Evolutionary conservation across 441 rosid species (phyloP), one percentile per base, ranked within the genome.

Genomic region (Euphorbia celastroides): DNA sequence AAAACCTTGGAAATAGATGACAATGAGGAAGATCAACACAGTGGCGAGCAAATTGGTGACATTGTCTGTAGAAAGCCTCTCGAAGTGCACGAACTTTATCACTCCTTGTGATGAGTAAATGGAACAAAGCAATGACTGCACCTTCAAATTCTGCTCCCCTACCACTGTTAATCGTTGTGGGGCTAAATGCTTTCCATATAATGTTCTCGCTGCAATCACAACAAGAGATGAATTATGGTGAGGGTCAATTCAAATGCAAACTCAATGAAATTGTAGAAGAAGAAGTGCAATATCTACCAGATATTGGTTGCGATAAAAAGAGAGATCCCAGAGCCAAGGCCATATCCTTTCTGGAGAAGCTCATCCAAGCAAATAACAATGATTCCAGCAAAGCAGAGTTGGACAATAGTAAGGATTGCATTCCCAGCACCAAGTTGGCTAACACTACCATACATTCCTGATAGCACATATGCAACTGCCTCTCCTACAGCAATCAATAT

Each of bases 121-220:
- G 98, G 88, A 93, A 88, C 55, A 93, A 69, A 42, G 96, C 96
- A 66, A 93, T 89, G 28, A 93, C 89, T 62, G 95, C 97, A 71
- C 97, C 99, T 82, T 93, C 98, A 80, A 93, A 93, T 74, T 93
- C 96, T 63, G 99, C 97, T 46, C 98, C 98, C 17, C 98, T 83
- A 0, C 97, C 97, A 20, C 93, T 89, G 78, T 93, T 93, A 55
- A 93, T 88, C 13, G 99, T 93, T 0, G 97, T 93, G 0, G 99
- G 99, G 73, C 97, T 91, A 66, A 93, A 93, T 36, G 97, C 99
- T 70, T 88, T 93, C 99, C 97, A 93, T 59, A 93, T 93, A 46
- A 91, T 93, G 74, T 74, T 91, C 74, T 88, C 93, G 74, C 93
- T 88, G 89, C 72, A 38, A 3, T 1, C 44, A 38, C 2, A 38